Conservation (phyloP, 257 asterid species). For the Solanum pennellii region DNA sequence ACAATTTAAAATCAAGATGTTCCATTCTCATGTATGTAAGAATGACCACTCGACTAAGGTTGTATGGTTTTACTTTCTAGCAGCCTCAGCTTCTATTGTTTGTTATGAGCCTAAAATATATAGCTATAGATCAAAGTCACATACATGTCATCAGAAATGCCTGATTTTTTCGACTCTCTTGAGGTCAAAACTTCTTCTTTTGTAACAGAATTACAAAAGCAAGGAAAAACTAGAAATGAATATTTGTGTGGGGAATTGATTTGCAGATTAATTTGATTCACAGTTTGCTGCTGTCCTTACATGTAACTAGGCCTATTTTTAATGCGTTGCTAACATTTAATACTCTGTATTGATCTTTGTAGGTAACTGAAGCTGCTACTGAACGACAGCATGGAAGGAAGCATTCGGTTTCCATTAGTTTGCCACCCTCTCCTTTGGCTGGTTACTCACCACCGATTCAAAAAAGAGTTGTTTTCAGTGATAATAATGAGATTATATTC, state of each 20-base stretch:
- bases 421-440: slow-evolving; percentile 53
- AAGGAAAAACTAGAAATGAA: neutral
- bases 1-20: neutral
- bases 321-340: neutral
- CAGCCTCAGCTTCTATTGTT: neutral
- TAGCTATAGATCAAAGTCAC: neutral
- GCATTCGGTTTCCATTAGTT: slow-evolving; percentile 47
- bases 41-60: neutral
- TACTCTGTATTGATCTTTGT: neutral
- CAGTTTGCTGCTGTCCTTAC: neutral
- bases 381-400: slow-evolving; percentile 4
- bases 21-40: neutral
- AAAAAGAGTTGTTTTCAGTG: slow-evolving; percentile 24
- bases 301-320: neutral
- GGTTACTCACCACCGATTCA: neutral
- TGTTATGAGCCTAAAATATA: neutral
- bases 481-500: slow-evolving; percentile 4
- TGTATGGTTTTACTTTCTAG: neutral
- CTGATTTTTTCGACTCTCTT: neutral
- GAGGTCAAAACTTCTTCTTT: neutral
- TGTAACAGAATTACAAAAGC: neutral
- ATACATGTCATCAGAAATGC: neutral
- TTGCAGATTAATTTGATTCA: neutral
- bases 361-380: slow-evolving; percentile 26
- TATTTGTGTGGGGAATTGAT: neutral